A percentile compares a stretch with the other conserved stretches of the same genome.
phyloP scores from a whole-genome alignment of 345 rosid species.

The Citropsis articulata region DNA sequence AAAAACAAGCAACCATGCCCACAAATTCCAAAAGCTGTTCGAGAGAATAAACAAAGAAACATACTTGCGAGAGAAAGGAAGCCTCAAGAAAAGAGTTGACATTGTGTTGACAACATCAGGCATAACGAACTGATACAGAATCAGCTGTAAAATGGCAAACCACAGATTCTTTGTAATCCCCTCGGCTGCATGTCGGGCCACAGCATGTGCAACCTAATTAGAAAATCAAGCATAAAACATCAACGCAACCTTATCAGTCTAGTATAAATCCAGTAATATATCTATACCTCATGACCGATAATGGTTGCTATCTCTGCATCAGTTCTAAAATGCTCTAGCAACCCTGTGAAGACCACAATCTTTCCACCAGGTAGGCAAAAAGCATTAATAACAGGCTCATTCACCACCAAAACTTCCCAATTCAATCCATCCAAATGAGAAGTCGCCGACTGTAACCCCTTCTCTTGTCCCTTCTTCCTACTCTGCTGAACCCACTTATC shows the following conservation, averaged over 20 bases:
- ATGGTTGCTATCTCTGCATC: slow-evolving; percentile 93
- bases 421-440: slow-evolving; percentile 77
- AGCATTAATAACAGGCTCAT: slow-evolving; percentile 75
- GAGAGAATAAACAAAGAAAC: slow-evolving; percentile 8
- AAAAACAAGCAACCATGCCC: neutral
- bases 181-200: slow-evolving; percentile 85
- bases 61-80: slow-evolving; percentile 90
- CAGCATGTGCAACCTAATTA: slow-evolving; percentile 82
- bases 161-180: slow-evolving; percentile 69
- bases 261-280: neutral
- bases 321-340: slow-evolving; percentile 65
- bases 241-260: neutral
- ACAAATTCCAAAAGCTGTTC: neutral
- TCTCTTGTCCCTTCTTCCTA: slow-evolving; percentile 57
- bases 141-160: slow-evolving; percentile 66
- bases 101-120: slow-evolving; percentile 78
- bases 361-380: slow-evolving; percentile 90
- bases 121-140: slow-evolving; percentile 68
- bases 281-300: slow-evolving; percentile 78
- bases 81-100: slow-evolving; percentile 75
- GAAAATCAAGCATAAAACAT: slow-evolving; percentile 14
- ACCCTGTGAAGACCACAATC: slow-evolving; percentile 84
- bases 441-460: slow-evolving; percentile 40
- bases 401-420: slow-evolving; percentile 91
- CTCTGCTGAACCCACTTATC: slow-evolving; percentile 77